Percentiles rank a stretch among this genome's conserved stretches.
phyloP scores from a whole-genome alignment of 1,284 basidiomycete species.

The Cutaneotrichosporon sp. region DNA sequence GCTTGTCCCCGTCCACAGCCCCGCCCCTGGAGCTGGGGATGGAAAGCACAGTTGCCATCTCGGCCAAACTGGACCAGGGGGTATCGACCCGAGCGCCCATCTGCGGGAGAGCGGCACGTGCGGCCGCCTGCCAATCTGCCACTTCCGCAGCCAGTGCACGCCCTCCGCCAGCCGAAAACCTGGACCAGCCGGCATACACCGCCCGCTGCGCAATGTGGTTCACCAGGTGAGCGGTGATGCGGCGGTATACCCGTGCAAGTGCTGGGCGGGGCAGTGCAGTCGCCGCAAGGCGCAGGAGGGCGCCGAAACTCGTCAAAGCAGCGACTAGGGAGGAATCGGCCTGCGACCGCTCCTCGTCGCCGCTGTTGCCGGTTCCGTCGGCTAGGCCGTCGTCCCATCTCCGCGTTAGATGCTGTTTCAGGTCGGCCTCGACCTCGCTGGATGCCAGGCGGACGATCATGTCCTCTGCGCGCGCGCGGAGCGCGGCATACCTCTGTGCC shows the following conservation, averaged over 20 bases:
- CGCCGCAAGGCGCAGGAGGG: conserved; percentile 63
- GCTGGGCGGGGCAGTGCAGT: conserved; percentile 57
- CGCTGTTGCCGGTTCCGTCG: conserved; percentile 1
- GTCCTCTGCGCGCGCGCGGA: conserved; percentile 70
- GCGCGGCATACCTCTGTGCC: conserved; percentile 58
- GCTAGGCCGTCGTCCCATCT: conserved; percentile 6
- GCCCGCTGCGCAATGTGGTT: conserved; percentile 75
- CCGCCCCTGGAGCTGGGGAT: conserved; percentile 52
- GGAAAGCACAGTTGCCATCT: conserved; percentile 62
- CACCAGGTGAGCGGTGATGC: conserved; percentile 60
- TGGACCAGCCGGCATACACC: conserved; percentile 66
- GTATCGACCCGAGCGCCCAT: conserved; percentile 49
- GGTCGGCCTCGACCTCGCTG: conserved; percentile 66
- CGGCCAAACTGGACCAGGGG: conserved; percentile 66
- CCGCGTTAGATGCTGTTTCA: conserved; percentile 64
- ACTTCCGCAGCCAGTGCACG: conserved; percentile 64
- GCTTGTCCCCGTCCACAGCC: conserved; percentile 56
- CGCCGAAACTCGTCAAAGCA: conserved; percentile 66
- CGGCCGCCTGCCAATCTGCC: conserved; percentile 72
- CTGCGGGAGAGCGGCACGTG: conserved; percentile 42
- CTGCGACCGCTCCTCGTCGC: too few relatives aligned
- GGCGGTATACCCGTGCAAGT: conserved; percentile 62
- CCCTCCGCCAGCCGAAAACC: conserved; percentile 57
- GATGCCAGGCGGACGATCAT: conserved; percentile 76
- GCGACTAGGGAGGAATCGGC: conserved; percentile 61